These are phyloP conservation scores for Aurifilum marmelostoma DNA, from an alignment of 2,329 filamentous ascomycete genomes.

Conservation along the genomic window DNA sequence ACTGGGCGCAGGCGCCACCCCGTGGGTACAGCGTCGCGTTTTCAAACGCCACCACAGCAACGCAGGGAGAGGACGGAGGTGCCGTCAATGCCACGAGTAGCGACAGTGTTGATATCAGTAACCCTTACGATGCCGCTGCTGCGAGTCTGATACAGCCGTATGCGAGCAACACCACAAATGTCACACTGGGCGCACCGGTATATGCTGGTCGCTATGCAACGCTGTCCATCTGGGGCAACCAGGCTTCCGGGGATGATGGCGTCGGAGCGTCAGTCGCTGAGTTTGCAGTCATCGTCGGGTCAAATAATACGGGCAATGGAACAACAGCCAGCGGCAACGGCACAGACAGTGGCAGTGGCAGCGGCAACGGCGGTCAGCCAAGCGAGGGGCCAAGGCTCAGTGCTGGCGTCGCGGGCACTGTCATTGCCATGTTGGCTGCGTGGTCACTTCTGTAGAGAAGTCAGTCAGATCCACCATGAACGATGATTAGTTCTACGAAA, in stretches of 20 bases:
- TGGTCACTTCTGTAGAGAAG: background rate
- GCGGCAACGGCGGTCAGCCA: background rate
- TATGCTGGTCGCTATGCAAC: slow-evolving; percentile 25
- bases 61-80: background rate
- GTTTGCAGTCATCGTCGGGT: slow-evolving; percentile 22
- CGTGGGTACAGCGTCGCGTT: slow-evolving; percentile 23
- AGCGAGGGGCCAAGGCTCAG: background rate
- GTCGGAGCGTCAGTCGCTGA: slow-evolving; percentile 25
- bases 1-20: slow-evolving; percentile 28
- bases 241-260: slow-evolving; percentile 21
- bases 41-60: slow-evolving; percentile 8
- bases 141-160: slow-evolving; percentile 15
- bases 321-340: background rate
- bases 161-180: slow-evolving; percentile 28
- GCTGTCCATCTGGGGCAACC: slow-evolving; percentile 27
- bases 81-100: slow-evolving; percentile 11
- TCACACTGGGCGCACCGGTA: slow-evolving; percentile 18
- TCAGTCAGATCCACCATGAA: background rate
- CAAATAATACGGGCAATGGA: background rate
- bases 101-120: slow-evolving; percentile 22
- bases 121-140: slow-evolving; percentile 10
- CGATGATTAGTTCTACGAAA: too few relatives aligned
- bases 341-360: background rate
- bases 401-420: background rate
- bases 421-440: background rate